Evolutionary conservation across 176 grass and related monocot genomes (phyloP).

Genomic region (Eremochloa ophiuroides): DNA sequence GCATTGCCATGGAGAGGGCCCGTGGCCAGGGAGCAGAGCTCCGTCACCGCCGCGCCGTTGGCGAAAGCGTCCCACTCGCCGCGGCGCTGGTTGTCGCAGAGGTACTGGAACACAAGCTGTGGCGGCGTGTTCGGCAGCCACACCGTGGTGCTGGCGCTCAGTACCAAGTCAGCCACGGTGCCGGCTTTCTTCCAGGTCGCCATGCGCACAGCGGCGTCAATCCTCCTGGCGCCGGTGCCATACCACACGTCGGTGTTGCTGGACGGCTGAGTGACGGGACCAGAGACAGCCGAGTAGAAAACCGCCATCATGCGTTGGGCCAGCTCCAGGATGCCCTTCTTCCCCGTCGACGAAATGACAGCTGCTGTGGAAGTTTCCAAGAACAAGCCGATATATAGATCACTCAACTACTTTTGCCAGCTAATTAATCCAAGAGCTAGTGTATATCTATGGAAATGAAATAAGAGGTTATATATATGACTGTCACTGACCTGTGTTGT

Average conservation of each 20-base stretch:
- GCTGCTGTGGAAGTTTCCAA: not conserved
- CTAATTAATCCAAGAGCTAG: not conserved
- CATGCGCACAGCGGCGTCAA: constrained; percentile 14
- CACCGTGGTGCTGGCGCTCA: constrained; percentile 31
- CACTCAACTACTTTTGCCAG: not conserved
- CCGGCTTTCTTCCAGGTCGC: not conserved
- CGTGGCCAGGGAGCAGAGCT: constrained; percentile 31
- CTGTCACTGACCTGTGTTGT: constrained; percentile 18
- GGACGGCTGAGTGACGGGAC: not conserved
- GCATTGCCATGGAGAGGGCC: constrained; percentile 22
- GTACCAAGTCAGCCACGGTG: not conserved
- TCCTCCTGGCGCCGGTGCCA: not conserved
- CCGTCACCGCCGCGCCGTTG: constrained; percentile 6
- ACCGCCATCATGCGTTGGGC: constrained; percentile 29
- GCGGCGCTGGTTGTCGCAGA: constrained; percentile 17
- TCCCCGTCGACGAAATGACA: not conserved
- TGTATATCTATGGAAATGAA: too few relatives aligned
- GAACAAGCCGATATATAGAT: not conserved
- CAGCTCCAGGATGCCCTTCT: constrained; percentile 14
- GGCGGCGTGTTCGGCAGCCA: constrained; percentile 18
- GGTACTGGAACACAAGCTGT: constrained; percentile 31
- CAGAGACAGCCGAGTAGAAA: constrained; percentile 26
- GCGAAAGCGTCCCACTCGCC: constrained; percentile 34
- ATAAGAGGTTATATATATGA: too few relatives aligned
- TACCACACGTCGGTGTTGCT: not conserved